Conservation (phyloP, 2,329 filamentous ascomycete genomes). For the Grosmannia serpens region DNA sequence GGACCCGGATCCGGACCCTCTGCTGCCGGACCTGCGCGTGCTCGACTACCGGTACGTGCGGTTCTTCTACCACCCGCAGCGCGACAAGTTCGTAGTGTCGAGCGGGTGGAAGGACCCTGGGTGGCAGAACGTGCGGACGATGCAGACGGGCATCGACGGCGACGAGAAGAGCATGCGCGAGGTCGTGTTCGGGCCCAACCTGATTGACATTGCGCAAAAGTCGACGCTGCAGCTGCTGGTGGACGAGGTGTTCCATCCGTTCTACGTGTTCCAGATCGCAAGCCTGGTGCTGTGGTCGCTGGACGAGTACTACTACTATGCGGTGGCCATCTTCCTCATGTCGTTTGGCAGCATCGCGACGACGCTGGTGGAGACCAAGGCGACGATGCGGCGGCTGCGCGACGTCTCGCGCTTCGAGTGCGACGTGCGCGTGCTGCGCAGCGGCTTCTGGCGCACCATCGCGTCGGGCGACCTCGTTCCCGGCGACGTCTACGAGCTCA, state of each 20-base stretch:
- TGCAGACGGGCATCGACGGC: conserved; percentile 71
- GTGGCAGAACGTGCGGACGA: conserved; percentile 67
- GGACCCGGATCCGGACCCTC: conserved; percentile 56
- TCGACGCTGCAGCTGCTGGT: conserved; percentile 69
- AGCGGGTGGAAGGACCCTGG: conserved; percentile 89
- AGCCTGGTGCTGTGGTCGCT: conserved; percentile 90
- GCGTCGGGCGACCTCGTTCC: conserved; percentile 82
- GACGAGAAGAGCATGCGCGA: conserved; percentile 80
- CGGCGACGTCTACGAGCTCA: conserved; percentile 93
- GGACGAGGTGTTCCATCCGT: conserved; percentile 93
- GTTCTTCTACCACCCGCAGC: conserved; percentile 79
- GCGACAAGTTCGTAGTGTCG: conserved; percentile 78
- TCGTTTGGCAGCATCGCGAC: conserved; percentile 85
- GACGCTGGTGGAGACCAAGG: conserved; percentile 80
- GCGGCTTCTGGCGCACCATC: conserved; percentile 89
- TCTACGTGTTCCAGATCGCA: conserved; percentile 95
- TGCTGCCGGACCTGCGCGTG: conserved; percentile 62
- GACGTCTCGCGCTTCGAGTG: conserved; percentile 94
- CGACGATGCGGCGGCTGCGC: conserved; percentile 81
- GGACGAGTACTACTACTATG: conserved; percentile 97
- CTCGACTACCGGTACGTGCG: conserved; percentile 91
- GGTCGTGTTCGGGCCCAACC: conserved; percentile 76
- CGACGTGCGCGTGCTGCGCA: conserved; percentile 83
- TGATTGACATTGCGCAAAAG: conserved; percentile 91
- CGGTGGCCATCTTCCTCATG: conserved; percentile 86